Evolutionary conservation across 371 early-diverging fungal genomes (phyloP).

Genomic region (Mortierella sp.): DNA sequence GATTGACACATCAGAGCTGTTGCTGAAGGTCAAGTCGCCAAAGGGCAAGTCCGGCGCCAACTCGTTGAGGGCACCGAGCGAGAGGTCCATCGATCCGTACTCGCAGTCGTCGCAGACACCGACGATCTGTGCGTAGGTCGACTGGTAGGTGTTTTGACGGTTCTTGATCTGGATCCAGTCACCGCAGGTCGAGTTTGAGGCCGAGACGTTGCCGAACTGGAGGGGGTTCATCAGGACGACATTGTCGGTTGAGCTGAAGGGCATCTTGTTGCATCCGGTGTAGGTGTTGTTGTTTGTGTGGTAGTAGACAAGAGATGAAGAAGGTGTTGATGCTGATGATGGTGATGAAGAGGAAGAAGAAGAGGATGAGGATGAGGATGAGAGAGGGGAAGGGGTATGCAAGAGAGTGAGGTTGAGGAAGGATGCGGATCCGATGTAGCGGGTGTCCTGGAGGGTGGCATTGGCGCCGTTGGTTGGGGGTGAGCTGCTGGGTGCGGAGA

Average conservation of each 20-base stretch:
- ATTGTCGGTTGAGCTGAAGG: conserved; percentile 42
- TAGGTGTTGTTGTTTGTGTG: conserved; percentile 32
- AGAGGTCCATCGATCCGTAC: conserved; percentile 35
- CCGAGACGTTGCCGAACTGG: conserved; percentile 35
- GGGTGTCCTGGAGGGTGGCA: conserved; percentile 41
- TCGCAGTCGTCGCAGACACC: conserved; percentile 50
- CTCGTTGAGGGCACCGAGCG: conserved; percentile 27
- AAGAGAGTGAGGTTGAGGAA: conserved; percentile 35
- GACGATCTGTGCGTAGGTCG: conserved; percentile 37
- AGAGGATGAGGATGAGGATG: conserved; percentile 19
- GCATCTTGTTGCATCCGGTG: conserved; percentile 47
- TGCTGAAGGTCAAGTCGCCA: conserved; percentile 25
- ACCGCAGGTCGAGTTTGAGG: conserved; percentile 51
- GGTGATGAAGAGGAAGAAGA: conserved; percentile 20
- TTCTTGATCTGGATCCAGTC: conserved; percentile 47
- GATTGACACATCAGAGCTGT: conserved; percentile 16
- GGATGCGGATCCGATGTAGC: conserved; percentile 48
- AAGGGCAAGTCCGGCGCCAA: conserved; percentile 31
- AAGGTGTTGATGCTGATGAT: conserved; percentile 6
- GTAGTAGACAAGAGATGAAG: conserved; percentile 48
- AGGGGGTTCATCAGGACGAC: conserved; percentile 53
- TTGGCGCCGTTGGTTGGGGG: conserved; percentile 47
- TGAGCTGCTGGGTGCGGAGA: conserved; percentile 39
- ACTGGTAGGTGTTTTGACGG: conserved; percentile 42
- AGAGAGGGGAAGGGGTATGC: conserved; percentile 9